Evolutionary conservation across 352 stramenopile genomes (phyloP), one percentile per base, ranked within the genome.

Genomic region (Phytophthora sp.): DNA sequence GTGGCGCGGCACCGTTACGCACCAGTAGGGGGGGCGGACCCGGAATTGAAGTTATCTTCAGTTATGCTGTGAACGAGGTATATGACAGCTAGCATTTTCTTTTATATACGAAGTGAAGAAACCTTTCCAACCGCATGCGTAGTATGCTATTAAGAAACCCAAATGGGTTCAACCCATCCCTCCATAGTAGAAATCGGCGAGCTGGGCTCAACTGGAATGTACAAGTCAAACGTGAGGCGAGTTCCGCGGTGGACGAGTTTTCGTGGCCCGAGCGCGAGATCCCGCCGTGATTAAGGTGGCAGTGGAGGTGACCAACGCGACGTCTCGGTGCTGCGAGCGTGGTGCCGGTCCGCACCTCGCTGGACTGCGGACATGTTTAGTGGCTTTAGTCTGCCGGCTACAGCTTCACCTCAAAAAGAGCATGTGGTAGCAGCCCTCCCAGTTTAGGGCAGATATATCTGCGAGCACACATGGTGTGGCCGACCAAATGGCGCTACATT

Each of bases 261-360:
- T 63, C n/a, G 55, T 63, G 55, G 41, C 7, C 18, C 30, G 55
- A 44, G 54, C 38, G n/a, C n/a, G n/a, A n/a, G n/a, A n/a, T n/a
- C n/a, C n/a, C n/a, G 41, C 29, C 39, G 30, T 53, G 20, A 63
- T 42, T 63, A 44, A 56, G 56, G 31, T 47, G 42, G 24, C 33
- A 61, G 42, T 35, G 39, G 24, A 21, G 13, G 26, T 50, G 52
- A 50, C 35, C n/a, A 41, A 50, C 26, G 15, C 41, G 24, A 51
- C 49, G 41, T 68, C 24, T 50, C 35, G 49, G 38, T 55, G 42
- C 42, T 31, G 20, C 29, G 27, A 33, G 29, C 27, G 30, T 56
- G 49, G 13, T 27, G 11, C 33, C 35, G 8, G 47, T n/a, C 45
- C 45, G 46, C 30, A 47, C 35, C 33, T 56, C 31, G n/a, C 56